Conservation (phyloP, 805 yeast species). For the Sugiyamaella chiloensis region DNA sequence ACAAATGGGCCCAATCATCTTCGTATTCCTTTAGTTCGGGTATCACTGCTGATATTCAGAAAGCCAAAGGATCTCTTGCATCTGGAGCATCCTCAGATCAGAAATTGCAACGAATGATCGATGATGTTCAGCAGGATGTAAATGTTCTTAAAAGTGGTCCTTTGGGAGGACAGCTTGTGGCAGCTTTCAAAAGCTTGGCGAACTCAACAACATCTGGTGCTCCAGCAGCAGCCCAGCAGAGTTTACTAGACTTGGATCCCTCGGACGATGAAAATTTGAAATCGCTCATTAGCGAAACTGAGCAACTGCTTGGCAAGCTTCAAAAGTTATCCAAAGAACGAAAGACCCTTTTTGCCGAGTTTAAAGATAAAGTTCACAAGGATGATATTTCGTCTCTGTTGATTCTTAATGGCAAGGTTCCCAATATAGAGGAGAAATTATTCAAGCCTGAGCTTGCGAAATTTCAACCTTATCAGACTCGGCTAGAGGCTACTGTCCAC, state of each 20-base stretch:
- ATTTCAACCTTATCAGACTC: slow-evolving; percentile 62
- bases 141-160: slow-evolving; percentile 46
- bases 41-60: slow-evolving; percentile 27
- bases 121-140: slow-evolving; percentile 42
- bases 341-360: slow-evolving; percentile 52
- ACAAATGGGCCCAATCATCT: slow-evolving; percentile 40
- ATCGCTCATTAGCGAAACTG: slow-evolving; percentile 47
- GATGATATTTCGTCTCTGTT: slow-evolving; percentile 83
- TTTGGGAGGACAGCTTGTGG: slow-evolving; percentile 39
- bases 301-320: slow-evolving; percentile 57
- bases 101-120: slow-evolving; percentile 53
- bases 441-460: slow-evolving; percentile 74
- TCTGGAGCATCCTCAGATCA: slow-evolving; percentile 47
- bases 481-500: slow-evolving; percentile 65
- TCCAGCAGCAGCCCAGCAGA: slow-evolving; percentile 23
- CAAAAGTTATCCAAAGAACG: slow-evolving; percentile 64
- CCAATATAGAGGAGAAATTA: slow-evolving; percentile 52
- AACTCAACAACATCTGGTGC: slow-evolving; percentile 8
- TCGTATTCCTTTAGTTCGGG: slow-evolving; percentile 31
- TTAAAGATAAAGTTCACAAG: slow-evolving; percentile 65
- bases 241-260: slow-evolving; percentile 70
- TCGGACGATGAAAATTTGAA: slow-evolving; percentile 33
- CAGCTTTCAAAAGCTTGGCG: slow-evolving; percentile 26
- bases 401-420: slow-evolving; percentile 57
- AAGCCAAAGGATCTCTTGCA: slow-evolving; percentile 35